Evolutionary conservation across 495 filamentous ascomycete species (phyloP).

Genomic region (Aspergillus campestris): DNA sequence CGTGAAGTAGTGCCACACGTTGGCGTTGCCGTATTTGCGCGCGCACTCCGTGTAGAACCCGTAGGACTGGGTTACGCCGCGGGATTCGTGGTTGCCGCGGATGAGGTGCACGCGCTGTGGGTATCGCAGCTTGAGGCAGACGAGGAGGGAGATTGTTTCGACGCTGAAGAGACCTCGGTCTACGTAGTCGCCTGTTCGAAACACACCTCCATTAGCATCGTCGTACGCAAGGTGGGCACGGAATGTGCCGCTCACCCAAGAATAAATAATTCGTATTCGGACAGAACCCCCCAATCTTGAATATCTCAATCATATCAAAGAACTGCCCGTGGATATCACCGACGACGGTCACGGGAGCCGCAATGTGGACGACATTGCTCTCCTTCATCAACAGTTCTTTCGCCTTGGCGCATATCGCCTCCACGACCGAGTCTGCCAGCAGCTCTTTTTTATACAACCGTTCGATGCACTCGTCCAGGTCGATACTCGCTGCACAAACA

Average conservation of each 20-base stretch:
- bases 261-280: slow-evolving; percentile 98
- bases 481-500: slow-evolving; percentile 68
- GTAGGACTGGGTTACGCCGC: slow-evolving; percentile 96
- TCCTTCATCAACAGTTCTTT: slow-evolving; percentile 99
- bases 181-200: slow-evolving; percentile 76
- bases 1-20: slow-evolving; percentile 99
- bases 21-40: slow-evolving; percentile 94
- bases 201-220: slow-evolving; percentile 1
- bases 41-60: slow-evolving; percentile 98
- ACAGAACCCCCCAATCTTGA: slow-evolving; percentile 93
- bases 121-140: slow-evolving; percentile 91
- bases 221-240: not conserved
- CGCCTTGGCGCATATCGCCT: slow-evolving; percentile 97
- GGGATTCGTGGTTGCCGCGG: slow-evolving; percentile 93
- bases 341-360: slow-evolving; percentile 94
- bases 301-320: slow-evolving; percentile 97
- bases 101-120: slow-evolving; percentile 88
- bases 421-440: slow-evolving; percentile 93
- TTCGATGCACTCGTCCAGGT: slow-evolving; percentile 95
- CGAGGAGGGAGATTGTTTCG: slow-evolving; percentile 91
- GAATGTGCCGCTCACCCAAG: slow-evolving; percentile 53
- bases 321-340: slow-evolving; percentile 99
- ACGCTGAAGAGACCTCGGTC: slow-evolving; percentile 95
- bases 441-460: slow-evolving; percentile 94
- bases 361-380: slow-evolving; percentile 98